Conservation (phyloP, 768 basidiomycete species). For the Suillus tomentosus region DNA sequence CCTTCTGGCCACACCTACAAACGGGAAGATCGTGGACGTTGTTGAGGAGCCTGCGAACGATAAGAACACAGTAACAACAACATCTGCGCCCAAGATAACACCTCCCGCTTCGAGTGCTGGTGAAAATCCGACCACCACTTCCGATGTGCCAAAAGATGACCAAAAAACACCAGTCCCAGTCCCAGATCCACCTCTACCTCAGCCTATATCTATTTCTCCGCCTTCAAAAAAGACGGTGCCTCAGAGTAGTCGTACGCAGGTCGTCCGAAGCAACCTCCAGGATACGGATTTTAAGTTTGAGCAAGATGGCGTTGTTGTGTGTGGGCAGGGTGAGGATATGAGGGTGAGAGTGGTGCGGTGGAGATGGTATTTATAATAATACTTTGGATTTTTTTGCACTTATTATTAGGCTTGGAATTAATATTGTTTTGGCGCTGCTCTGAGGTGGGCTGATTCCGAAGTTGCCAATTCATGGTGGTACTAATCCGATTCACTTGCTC, state of each 20-base stretch:
- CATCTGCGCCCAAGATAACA: neutral
- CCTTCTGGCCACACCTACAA: neutral
- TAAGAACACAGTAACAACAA: neutral
- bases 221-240: neutral
- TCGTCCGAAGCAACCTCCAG: constrained; percentile 21
- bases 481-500: neutral
- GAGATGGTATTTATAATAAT: constrained; percentile 24
- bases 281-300: constrained; percentile 28
- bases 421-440: neutral
- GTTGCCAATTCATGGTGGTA: neutral
- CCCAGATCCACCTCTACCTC: neutral
- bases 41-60: neutral
- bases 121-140: neutral
- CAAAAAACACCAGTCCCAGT: constrained; percentile 1
- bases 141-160: neutral
- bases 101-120: neutral
- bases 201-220: neutral
- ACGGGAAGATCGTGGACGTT: neutral
- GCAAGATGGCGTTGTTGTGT: constrained; percentile 21
- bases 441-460: neutral
- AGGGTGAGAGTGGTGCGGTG: constrained; percentile 30
- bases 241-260: constrained; percentile 3
- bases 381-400: neutral
- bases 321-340: constrained; percentile 11
- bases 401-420: constrained; percentile 1